Base-by-base conservation (phyloP, 2,329 filamentous ascomycete genomes). In the Beauveria australis region DNA sequence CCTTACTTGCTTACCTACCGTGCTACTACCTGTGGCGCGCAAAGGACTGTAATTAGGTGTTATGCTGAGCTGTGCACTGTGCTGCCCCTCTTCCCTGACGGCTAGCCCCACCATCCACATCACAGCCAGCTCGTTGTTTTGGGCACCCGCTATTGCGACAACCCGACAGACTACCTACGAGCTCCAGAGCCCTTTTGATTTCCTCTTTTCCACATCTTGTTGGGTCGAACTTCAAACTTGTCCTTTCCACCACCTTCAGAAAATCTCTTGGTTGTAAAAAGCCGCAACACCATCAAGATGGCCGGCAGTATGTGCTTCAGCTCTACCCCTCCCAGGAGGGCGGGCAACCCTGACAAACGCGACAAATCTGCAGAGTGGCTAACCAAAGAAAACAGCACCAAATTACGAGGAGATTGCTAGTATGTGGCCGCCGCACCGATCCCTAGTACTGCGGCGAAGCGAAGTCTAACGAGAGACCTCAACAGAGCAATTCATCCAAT, bases 401-500 rank as follows among this genome's bases (percentile, higher is more conserved):
- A 77, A 77, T 67, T 78, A 76, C 66, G 75, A 79, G 67, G 72
- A 71, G 8, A 66, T 81, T 69, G 78, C 78, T 66, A 78, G 78
- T 81, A 75, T 66, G 78, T 76, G 40, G 40, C 37, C 47, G 54
- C 53, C 26, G 30, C 40, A 28, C n/a, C 10, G 37, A 30, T 30
- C 26, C 24, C 33, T 16, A 41, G 49, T 19, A 30, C 48, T 26
- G 52, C 48, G 47, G 19, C 19, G 26, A 59, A 30, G 18, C 28
- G 18, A 19, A 3, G 22, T 58, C 54, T 56, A 53, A 59, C 51
- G 26, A 52, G 16, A 28, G 18, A 49, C 48, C 33, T 26, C 19
- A 19, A 66, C 53, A 97, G 92, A 88, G 74, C 84, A 95, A 78
- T 97, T 97, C 77, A 88, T 93, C 67, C 73, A 87, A 63, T 93